Conservation (phyloP, 305 asterid genomes). For the Ruellia speciosa region DNA sequence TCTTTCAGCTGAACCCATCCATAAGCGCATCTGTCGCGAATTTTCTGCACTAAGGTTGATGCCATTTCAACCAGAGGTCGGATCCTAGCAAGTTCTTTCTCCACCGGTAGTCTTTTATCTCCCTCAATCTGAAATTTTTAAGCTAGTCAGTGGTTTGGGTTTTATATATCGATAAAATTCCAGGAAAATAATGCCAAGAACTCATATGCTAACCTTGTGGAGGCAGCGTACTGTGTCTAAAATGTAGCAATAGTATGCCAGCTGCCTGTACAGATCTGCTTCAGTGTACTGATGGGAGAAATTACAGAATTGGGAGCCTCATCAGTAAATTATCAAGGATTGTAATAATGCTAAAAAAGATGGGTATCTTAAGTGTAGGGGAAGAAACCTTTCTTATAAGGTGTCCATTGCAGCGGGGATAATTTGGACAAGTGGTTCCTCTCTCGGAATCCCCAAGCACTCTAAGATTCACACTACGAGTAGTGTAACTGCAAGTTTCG, state of each 20-base stretch:
- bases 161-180: neutral
- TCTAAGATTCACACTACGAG: constrained; percentile 73
- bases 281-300: constrained; percentile 56
- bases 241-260: constrained; percentile 64
- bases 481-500: constrained; percentile 82
- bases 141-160: neutral
- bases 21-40: constrained; percentile 73
- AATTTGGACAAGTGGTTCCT: constrained; percentile 92
- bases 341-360: neutral
- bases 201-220: constrained; percentile 49
- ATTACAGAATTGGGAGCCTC: neutral
- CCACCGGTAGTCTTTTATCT: constrained; percentile 40
- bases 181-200: neutral
- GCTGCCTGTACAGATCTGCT: constrained; percentile 83
- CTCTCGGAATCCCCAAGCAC: constrained; percentile 67
- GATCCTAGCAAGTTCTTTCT: constrained; percentile 57
- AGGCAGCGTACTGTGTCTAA: constrained; percentile 76
- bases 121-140: constrained; percentile 47
- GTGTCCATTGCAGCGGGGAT: constrained; percentile 79
- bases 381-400: constrained; percentile 63
- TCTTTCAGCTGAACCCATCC: constrained; percentile 77
- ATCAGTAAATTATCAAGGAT: constrained; percentile 13
- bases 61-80: constrained; percentile 64
- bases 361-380: constrained; percentile 5
- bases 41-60: constrained; percentile 50